Conservation (phyloP, 139 green algal genomes). For the Ostreobium quekettii region DNA sequence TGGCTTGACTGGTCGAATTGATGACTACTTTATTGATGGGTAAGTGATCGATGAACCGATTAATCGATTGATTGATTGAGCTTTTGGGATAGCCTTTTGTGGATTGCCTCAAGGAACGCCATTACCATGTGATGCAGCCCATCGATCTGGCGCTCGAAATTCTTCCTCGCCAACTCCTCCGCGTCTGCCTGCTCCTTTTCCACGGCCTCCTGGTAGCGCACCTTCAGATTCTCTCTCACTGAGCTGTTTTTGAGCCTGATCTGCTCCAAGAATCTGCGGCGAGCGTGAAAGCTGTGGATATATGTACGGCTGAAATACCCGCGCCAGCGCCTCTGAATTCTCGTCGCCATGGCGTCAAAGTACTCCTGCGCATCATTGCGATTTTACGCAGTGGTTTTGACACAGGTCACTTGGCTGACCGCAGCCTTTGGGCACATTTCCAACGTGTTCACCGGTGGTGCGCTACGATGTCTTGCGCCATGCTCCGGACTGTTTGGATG, state of each 20-base stretch:
- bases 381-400: no score
- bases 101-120: not conserved
- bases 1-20: no score
- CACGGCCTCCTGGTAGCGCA: constrained; percentile 25
- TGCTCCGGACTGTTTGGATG: no score
- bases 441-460: no score
- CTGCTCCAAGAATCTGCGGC: constrained; percentile 46
- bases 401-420: no score
- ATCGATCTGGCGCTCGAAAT: not conserved
- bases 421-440: no score
- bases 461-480: no score
- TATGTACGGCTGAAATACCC: constrained; percentile 51
- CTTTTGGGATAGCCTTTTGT: not conserved
- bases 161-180: constrained; percentile 19
- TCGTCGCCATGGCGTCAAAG: no score
- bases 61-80: not conserved
- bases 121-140: constrained; percentile 5
- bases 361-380: no score
- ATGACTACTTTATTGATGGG: no score
- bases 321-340: no score
- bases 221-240: constrained; percentile 24
- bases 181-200: constrained; percentile 24
- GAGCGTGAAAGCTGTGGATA: constrained; percentile 50
- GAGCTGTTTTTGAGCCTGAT: constrained; percentile 24
- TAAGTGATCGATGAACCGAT: not conserved